Percentiles rank a stretch among this genome's conserved stretches.
phyloP scores from a whole-genome alignment of 2,329 filamentous ascomycete genomes.

The Rhinocladiella mackenziei region DNA sequence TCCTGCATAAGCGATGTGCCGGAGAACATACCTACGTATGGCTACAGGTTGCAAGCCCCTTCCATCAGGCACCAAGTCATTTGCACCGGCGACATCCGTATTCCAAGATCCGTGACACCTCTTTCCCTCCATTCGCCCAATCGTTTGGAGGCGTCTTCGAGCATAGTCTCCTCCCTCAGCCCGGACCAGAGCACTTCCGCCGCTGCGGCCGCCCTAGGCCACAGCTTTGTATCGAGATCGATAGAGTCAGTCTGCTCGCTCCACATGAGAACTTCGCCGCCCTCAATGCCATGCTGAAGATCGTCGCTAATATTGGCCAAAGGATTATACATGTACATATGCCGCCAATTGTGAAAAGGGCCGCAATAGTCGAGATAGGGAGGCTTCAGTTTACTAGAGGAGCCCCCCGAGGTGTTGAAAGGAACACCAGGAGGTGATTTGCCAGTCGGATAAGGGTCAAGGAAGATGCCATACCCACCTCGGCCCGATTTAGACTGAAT shows the following conservation, averaged over 20 bases:
- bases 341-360: conserved; percentile 75
- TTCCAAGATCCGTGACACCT: conserved; percentile 60
- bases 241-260: conserved; percentile 69
- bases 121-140: conserved; percentile 73
- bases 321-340: conserved; percentile 78
- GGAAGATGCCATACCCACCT: conserved; percentile 29
- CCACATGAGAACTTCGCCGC: conserved; percentile 80
- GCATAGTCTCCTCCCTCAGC: conserved; percentile 43
- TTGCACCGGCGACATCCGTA: conserved; percentile 62
- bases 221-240: conserved; percentile 62
- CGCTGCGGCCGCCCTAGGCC: conserved; percentile 55
- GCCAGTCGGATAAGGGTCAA: conserved; percentile 28
- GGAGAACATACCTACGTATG: no score
- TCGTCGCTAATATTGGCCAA: conserved; percentile 58
- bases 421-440: conserved; percentile 27
- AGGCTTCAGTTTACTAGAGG: conserved; percentile 19
- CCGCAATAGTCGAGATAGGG: conserved; percentile 79
- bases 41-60: conserved; percentile 24
- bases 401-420: conserved; percentile 24
- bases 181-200: conserved; percentile 56
- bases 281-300: conserved; percentile 65
- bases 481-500: conserved; percentile 1
- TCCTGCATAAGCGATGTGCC: no score
- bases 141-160: conserved; percentile 60
- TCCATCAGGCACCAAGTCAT: conserved; percentile 69